Conservation (phyloP, 305 asterid species). For the Solanum aculeatissimum region DNA sequence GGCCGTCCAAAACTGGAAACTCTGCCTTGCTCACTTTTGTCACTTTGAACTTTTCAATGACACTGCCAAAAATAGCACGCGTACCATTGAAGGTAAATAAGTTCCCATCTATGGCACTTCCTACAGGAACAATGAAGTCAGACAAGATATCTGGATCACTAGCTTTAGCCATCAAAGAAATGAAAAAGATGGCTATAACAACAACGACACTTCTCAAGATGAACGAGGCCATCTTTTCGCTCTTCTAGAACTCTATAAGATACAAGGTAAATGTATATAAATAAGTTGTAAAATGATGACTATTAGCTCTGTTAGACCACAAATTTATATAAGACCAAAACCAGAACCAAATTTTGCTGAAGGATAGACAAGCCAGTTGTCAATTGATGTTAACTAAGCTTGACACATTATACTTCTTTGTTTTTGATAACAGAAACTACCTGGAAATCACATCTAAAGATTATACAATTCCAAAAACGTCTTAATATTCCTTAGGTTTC, state of each 20-base stretch:
- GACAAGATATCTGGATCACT: background rate
- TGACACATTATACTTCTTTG: background rate
- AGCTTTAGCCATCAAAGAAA: slow-evolving; percentile 9
- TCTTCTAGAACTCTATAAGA: background rate
- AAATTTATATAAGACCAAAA: background rate
- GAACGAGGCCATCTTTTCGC: slow-evolving; percentile 2
- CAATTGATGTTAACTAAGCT: background rate
- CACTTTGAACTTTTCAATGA: background rate
- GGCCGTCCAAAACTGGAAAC: background rate
- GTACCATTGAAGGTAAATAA: background rate
- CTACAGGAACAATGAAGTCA: background rate
- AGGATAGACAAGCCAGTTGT: background rate
- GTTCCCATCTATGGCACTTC: background rate
- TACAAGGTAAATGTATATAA: background rate
- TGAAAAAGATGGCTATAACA: slow-evolving; percentile 4
- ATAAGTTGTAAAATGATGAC: background rate
- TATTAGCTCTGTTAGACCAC: background rate
- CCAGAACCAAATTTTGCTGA: background rate
- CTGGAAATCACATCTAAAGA: background rate
- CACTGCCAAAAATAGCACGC: background rate
- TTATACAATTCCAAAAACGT: background rate
- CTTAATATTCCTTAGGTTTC: background rate
- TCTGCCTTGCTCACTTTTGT: background rate
- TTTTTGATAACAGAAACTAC: background rate
- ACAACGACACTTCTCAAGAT: background rate